These are phyloP conservation scores for Cicer judaicum DNA, from an alignment of 306 rosid genomes.

Conservation along the genomic window DNA sequence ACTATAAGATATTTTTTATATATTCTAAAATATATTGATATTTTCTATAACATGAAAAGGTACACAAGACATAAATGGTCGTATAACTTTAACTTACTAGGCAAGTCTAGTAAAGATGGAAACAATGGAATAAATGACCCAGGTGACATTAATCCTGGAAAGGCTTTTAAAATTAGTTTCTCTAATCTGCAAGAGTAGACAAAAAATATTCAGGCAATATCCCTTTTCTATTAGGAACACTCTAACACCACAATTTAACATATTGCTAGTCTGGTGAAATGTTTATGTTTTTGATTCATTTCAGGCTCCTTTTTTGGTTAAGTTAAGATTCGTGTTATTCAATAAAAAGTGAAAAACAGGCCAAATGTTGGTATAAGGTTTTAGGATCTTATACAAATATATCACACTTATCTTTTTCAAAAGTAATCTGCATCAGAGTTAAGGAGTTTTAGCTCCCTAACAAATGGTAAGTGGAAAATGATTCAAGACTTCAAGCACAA, in stretches of 20 bases:
- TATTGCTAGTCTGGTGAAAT: constrained; percentile 9
- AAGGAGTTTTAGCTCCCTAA: constrained; percentile 1
- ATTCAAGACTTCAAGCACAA: constrained; percentile 19
- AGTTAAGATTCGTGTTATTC: constrained; percentile 12
- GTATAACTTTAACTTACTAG: constrained; percentile 65
- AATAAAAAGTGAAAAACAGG: constrained; percentile 10
- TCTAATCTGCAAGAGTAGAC: constrained; percentile 65
- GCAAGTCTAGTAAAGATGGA: constrained; percentile 79
- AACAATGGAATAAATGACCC: constrained; percentile 93
- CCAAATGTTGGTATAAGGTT: constrained; percentile 14
- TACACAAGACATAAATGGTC: constrained; percentile 19
- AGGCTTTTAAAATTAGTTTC: constrained; percentile 67
- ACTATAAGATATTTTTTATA: constrained; percentile 1
- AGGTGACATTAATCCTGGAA: constrained; percentile 83
- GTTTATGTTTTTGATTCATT: constrained; percentile 9
- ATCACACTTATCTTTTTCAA: not conserved
- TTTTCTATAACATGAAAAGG: constrained; percentile 21
- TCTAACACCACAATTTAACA: constrained; percentile 30
- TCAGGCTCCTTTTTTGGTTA: constrained; percentile 13
- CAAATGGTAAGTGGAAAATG: constrained; percentile 7
- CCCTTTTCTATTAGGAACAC: constrained; percentile 9
- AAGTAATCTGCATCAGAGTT: not conserved
- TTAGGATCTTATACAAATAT: constrained; percentile 3
- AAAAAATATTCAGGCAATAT: constrained; percentile 35
- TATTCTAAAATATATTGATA: not conserved